Evolutionary conservation across 352 stramenopile genomes (phyloP), one percentile per base, ranked within the genome.

Genomic region (Peronosclerospora sorghi): DNA sequence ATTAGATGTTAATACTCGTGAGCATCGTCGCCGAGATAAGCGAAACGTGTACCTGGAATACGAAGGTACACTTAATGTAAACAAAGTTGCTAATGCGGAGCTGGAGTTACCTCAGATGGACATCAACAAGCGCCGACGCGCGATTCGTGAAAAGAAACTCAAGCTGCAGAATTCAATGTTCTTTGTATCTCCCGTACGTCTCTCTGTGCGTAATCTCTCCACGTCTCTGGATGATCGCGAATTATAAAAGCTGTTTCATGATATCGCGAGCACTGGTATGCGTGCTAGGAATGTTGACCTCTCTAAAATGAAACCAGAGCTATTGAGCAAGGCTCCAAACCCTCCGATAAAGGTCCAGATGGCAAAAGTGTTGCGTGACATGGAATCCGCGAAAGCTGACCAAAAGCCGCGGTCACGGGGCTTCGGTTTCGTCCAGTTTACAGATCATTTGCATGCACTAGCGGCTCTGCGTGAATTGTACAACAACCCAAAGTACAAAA

Each of bases 391-490:
- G 19, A 83, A 84, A 51, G 48, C 68, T 9, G 71, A 66, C 14
- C 81, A 85, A 54, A 68, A 74, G 23, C 52, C 53, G 18, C 52
- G 56, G 17, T 90, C 78, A 20, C 66, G 75, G 17, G 75, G 78
- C 18, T 90, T 82, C 47, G 96, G 79, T 10, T 99, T 99, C 73
- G 91, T 97, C n/a, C 94, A 98, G 66, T 99, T 98, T 59, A 76
- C 73, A 8, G 70, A 97, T 59, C 96, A 98, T 68, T 70, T 85
- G 27, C 90, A 98, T 68, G 95, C 96, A 10, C 68, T 99, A 21
- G 90, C 93, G n/a, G 94, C 88, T 41, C 68, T 98, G 28, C 83
- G 95, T 17, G 65, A 94, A 41, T 58, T 98, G 27, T 98, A 99
- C 66, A 98, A 99, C 68, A 98, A 98, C 66, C 83, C 94, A 0